Evolutionary conservation across 345 rosid genomes (phyloP).

Genomic region (Gossypioides kirkii): DNA sequence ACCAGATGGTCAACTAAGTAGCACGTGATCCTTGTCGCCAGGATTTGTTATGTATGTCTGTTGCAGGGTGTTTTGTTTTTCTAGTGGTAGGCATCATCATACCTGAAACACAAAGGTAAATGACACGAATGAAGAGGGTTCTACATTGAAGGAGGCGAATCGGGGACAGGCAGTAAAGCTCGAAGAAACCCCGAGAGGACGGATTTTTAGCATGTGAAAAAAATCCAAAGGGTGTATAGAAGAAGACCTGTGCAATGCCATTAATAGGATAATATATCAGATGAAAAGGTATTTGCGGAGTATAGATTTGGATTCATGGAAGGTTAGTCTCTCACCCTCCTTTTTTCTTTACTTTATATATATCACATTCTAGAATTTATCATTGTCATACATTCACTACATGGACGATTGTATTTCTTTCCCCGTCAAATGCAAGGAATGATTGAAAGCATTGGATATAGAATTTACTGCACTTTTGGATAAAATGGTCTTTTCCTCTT

Average conservation of each 20-base stretch:
- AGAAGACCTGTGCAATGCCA: conserved; percentile 35
- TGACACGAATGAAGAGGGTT: conserved; percentile 3
- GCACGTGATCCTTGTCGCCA: conserved; percentile 22
- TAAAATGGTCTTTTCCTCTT: too few relatives aligned
- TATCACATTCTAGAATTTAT: conserved; percentile 18
- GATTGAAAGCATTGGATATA: neutral
- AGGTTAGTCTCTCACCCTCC: conserved; percentile 24
- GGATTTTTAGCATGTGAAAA: conserved; percentile 25
- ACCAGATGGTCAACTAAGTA: conserved; percentile 35
- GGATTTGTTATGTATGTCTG: neutral
- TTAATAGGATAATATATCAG: conserved; percentile 26
- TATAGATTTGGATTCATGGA: conserved; percentile 23
- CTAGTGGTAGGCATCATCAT: conserved; percentile 16
- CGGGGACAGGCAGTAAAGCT: conserved; percentile 13
- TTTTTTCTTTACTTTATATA: neutral
- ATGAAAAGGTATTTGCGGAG: conserved; percentile 5
- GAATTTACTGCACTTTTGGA: neutral
- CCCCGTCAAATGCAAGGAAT: neutral
- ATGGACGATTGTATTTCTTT: conserved; percentile 5
- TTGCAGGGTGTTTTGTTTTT: conserved; percentile 9
- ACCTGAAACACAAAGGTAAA: conserved; percentile 22
- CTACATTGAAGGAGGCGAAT: conserved; percentile 12
- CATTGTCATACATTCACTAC: neutral
- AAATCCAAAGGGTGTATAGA: conserved; percentile 40
- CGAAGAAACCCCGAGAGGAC: conserved; percentile 17